Evolutionary conservation across 2,329 filamentous ascomycete genomes (phyloP).

Genomic region (Phialocephala sp.): DNA sequence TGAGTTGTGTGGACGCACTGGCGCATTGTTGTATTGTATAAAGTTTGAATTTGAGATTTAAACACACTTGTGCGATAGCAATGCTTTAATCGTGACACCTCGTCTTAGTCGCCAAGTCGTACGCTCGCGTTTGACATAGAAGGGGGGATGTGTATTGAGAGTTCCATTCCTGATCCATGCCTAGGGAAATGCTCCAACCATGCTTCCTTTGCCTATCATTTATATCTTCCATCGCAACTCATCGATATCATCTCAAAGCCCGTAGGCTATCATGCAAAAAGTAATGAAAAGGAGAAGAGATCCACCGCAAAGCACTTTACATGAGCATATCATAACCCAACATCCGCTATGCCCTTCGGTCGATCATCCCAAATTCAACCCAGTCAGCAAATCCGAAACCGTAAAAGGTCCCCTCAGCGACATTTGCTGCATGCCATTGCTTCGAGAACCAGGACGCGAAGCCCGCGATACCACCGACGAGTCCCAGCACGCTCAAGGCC

Average conservation of each 20-base stretch:
- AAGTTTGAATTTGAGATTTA: too few species aligned
- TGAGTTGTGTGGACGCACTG: too few species aligned
- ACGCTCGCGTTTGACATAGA: too few species aligned
- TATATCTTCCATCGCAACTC: slow-evolving; percentile 2
- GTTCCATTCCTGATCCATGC: slow-evolving; percentile 1
- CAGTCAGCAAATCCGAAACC: slow-evolving; percentile 34
- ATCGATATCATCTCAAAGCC: slow-evolving; percentile 14
- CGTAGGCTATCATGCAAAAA: slow-evolving; percentile 18
- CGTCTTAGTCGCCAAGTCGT: background rate
- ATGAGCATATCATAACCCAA: too few species aligned
- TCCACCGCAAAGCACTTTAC: background rate
- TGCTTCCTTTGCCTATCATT: slow-evolving; percentile 1
- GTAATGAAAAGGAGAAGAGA: slow-evolving; percentile 12
- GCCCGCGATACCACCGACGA: slow-evolving; percentile 64
- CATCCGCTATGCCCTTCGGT: slow-evolving; percentile 24
- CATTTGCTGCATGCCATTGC: slow-evolving; percentile 25
- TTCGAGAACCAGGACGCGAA: slow-evolving; percentile 55
- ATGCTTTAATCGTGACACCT: background rate
- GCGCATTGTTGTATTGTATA: too few species aligned
- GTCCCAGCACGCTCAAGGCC: slow-evolving; percentile 73
- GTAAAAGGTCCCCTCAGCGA: slow-evolving; percentile 24
- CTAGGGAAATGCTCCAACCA: slow-evolving; percentile 3
- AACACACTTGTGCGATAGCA: background rate
- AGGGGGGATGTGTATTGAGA: background rate
- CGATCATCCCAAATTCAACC: slow-evolving; percentile 32